phyloP scores from a whole-genome alignment of 208 protist species.

The Herpetomonas muscarum region DNA sequence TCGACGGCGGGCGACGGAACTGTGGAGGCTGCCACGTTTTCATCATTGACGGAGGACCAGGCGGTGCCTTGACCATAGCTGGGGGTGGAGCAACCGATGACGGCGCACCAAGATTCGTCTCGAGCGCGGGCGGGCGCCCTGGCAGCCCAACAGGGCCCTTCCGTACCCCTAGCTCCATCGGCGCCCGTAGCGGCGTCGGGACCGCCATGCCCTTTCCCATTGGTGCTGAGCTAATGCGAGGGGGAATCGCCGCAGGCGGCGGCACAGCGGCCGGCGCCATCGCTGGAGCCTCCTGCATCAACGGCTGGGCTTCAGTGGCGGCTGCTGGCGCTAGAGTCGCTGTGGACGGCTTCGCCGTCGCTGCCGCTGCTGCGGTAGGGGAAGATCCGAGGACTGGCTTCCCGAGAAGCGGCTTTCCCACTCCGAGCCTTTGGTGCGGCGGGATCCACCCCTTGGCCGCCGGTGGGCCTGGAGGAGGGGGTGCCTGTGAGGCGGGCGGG shows the following conservation, averaged over 20 bases:
- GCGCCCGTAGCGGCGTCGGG: too few species aligned
- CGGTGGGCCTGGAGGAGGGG: background rate
- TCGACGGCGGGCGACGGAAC: slow-evolving; percentile 22
- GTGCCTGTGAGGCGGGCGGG: slow-evolving; percentile 1
- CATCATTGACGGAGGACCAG: background rate
- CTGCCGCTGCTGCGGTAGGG: background rate
- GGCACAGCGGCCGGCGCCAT: background rate
- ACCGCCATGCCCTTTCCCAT: slow-evolving; percentile 14
- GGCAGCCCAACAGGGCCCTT: too few species aligned
- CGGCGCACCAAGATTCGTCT: too few species aligned
- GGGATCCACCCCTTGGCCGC: background rate
- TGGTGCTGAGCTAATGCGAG: slow-evolving; percentile 20
- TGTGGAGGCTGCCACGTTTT: slow-evolving; percentile 22
- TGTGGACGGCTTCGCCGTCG: background rate
- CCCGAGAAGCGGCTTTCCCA: background rate
- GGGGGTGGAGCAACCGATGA: background rate
- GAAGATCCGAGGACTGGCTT: background rate
- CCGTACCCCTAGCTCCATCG: too few species aligned
- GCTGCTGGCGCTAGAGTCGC: background rate
- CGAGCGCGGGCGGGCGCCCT: too few species aligned
- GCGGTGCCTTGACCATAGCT: background rate
- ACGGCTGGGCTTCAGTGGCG: too few species aligned
- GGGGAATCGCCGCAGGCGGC: slow-evolving; percentile 10
- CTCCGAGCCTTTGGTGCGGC: background rate
- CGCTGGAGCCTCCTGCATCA: too few species aligned